Conservation (phyloP, 2,329 filamentous ascomycete species). For the Diaporthe ampelina region DNA sequence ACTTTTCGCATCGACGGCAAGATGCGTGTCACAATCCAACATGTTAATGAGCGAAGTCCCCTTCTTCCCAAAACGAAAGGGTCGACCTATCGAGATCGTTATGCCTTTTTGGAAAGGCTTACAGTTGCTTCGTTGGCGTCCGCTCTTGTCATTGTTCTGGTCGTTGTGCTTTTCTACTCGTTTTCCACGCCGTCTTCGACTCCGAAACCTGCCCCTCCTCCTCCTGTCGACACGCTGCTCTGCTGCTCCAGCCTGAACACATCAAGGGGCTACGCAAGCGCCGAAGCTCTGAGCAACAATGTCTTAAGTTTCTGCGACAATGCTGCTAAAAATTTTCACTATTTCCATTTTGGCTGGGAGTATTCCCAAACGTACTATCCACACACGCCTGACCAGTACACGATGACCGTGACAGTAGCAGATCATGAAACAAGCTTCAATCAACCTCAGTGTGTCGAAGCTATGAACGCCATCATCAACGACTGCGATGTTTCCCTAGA, state of each 20-base stretch:
- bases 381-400: constrained; percentile 22
- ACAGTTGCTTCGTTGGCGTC: not conserved
- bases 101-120: not conserved
- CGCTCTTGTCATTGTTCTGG: not conserved
- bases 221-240: not conserved
- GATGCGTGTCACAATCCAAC: not conserved
- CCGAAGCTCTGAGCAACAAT: not conserved
- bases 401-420: constrained; percentile 8
- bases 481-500: constrained; percentile 9
- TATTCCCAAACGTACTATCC: constrained; percentile 16
- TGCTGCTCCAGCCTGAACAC: not conserved
- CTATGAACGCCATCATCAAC: constrained; percentile 18
- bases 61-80: no score
- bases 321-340: not conserved
- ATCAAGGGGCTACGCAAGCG: not conserved
- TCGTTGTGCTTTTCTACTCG: not conserved
- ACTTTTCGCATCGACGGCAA: not conserved
- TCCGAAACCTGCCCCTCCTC: not conserved
- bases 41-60: not conserved
- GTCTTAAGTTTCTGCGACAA: not conserved
- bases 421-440: not conserved
- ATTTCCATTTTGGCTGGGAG: not conserved
- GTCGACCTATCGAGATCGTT: not conserved
- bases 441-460: constrained; percentile 5
- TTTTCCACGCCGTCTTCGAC: not conserved